Conservation (phyloP, 2,329 filamentous ascomycete genomes). For the Claviceps maximensis region DNA sequence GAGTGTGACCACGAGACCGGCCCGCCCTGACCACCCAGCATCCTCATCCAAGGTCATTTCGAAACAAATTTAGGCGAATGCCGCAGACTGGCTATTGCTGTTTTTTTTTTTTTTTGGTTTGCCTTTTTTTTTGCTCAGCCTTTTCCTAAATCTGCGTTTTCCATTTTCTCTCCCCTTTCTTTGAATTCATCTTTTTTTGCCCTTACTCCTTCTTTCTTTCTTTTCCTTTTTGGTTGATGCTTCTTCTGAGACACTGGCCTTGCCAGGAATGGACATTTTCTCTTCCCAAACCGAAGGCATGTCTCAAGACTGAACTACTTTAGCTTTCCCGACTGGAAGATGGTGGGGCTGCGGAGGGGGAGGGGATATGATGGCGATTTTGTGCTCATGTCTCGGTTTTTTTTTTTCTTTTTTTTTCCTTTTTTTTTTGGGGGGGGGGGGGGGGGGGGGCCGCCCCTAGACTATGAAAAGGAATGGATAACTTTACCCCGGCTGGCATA, state of each 20-base stretch:
- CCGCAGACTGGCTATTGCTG: background rate
- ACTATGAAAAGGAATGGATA: background rate
- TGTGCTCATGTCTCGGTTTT: background rate
- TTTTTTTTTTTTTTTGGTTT: too few relatives aligned
- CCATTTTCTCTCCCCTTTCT: background rate
- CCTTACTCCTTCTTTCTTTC: background rate
- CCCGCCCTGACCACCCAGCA: background rate
- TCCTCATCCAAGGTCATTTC: background rate
- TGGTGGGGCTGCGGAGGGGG: background rate
- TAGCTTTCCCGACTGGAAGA: background rate
- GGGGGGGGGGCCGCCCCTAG: background rate
- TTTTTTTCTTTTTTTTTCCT: background rate
- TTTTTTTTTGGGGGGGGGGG: too few relatives aligned
- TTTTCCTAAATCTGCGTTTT: too few relatives aligned
- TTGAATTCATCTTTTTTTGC: too few relatives aligned
- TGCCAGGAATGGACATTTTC: too few relatives aligned
- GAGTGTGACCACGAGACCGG: background rate
- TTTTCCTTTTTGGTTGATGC: background rate
- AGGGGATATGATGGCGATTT: too few relatives aligned
- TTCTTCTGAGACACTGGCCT: background rate
- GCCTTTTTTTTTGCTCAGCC: too few relatives aligned
- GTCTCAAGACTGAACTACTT: background rate
- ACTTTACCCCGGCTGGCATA: slow-evolving; percentile 1
- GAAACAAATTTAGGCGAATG: background rate
- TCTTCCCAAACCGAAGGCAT: background rate